Conservation (phyloP, 2,329 filamentous ascomycete genomes). For the Arthrinium phaeospermum region DNA sequence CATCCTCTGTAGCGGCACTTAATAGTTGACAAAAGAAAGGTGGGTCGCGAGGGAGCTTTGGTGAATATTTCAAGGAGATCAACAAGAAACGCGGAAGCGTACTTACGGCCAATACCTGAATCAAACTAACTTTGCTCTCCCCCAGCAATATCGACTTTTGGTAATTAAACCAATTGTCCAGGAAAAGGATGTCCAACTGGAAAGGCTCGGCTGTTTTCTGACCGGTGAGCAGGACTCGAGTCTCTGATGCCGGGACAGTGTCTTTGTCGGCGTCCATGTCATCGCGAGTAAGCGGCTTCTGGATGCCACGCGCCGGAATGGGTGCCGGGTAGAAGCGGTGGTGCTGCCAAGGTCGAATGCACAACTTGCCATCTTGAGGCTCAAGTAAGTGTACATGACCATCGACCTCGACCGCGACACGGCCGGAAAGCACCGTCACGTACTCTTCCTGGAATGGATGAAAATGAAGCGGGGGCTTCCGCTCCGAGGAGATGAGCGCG, state of each 20-base stretch:
- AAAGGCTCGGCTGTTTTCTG: constrained; percentile 18
- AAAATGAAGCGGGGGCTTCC: constrained; percentile 30
- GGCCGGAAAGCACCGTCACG: constrained; percentile 22
- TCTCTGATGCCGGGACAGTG: too few relatives aligned
- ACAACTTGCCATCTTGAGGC: constrained; percentile 15
- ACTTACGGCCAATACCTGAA: constrained; percentile 29
- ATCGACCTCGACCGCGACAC: constrained; percentile 25
- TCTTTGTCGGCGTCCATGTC: too few relatives aligned
- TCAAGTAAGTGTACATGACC: constrained; percentile 21
- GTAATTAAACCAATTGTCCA: constrained; percentile 34
- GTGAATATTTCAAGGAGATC: neutral
- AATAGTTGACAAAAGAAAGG: neutral
- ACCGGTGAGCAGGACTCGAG: constrained; percentile 24
- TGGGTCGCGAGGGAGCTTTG: too few relatives aligned
- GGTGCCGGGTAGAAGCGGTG: constrained; percentile 24
- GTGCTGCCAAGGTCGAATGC: constrained; percentile 16
- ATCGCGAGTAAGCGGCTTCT: too few relatives aligned
- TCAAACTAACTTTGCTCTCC: constrained; percentile 18
- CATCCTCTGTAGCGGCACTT: too few relatives aligned
- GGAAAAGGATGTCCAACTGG: constrained; percentile 24
- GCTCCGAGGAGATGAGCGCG: constrained; percentile 16
- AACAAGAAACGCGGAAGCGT: neutral
- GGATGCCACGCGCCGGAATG: too few relatives aligned
- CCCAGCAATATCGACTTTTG: constrained; percentile 15
- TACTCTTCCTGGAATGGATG: constrained; percentile 29